A percentile compares a stretch with the other conserved stretches of the same genome.
Conservation (phyloP, 495 filamentous ascomycete species). For the Thozetella sp. region DNA sequence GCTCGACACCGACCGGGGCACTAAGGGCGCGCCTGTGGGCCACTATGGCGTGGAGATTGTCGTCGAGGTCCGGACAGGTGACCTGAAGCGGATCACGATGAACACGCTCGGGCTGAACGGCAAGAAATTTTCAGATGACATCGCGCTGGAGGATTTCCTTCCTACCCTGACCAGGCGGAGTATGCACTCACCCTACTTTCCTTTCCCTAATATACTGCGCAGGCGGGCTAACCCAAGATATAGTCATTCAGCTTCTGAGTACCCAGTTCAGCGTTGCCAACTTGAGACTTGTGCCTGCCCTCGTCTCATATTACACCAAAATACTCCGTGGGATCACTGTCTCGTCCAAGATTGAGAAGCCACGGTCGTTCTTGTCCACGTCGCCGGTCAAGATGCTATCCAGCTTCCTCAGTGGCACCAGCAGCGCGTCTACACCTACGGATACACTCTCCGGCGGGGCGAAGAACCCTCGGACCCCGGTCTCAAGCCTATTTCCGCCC, state of each 20-base stretch:
- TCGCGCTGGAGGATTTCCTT: constrained; percentile 67
- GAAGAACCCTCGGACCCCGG: constrained; percentile 39
- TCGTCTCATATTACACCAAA: constrained; percentile 71
- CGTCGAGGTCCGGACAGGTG: constrained; percentile 48
- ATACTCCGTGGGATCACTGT: constrained; percentile 73
- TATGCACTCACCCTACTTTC: constrained; percentile 36
- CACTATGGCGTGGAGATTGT: constrained; percentile 70
- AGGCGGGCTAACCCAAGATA: constrained; percentile 5
- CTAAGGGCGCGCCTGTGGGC: constrained; percentile 60
- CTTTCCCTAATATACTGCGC: constrained; percentile 10
- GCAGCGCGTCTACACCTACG: constrained; percentile 17
- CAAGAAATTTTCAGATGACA: constrained; percentile 63
- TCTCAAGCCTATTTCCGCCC: constrained; percentile 24
- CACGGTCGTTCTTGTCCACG: constrained; percentile 66
- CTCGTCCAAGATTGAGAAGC: constrained; percentile 59
- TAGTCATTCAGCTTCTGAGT: constrained; percentile 65
- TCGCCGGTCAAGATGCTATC: constrained; percentile 93
- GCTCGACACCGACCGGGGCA: constrained; percentile 60
- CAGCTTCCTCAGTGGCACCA: constrained; percentile 68
- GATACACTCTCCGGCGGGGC: constrained; percentile 16
- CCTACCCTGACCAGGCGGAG: constrained; percentile 68
- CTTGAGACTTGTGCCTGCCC: constrained; percentile 60
- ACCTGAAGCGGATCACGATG: constrained; percentile 49
- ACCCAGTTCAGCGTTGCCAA: constrained; percentile 73
- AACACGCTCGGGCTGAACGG: constrained; percentile 64